A percentile compares a stretch with the other conserved stretches of the same genome.
phyloP scores from a whole-genome alignment of 2,329 filamentous ascomycete genomes.

The Apiospora aurea region DNA sequence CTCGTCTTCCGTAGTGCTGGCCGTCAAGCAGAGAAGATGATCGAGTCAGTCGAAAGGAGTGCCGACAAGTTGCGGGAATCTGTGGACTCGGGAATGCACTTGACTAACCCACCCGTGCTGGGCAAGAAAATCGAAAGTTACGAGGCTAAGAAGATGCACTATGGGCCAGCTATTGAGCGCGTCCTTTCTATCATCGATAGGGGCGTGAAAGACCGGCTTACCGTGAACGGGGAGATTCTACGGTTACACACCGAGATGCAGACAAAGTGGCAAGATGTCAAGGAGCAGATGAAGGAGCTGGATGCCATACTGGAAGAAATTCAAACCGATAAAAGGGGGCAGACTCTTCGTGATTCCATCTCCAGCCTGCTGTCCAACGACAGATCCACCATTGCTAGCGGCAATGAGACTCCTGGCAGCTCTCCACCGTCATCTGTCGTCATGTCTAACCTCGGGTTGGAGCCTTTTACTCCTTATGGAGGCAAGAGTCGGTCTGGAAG shows the following conservation, averaged over 20 bases:
- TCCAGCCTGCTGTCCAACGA: slow-evolving; percentile 91
- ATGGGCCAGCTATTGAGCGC: slow-evolving; percentile 89
- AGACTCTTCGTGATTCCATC: slow-evolving; percentile 88
- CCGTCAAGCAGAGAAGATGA: slow-evolving; percentile 93
- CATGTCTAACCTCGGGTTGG: slow-evolving; percentile 62
- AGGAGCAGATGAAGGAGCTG: slow-evolving; percentile 78
- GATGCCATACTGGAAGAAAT: slow-evolving; percentile 79
- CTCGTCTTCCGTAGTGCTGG: slow-evolving; percentile 94
- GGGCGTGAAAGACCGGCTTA: slow-evolving; percentile 93
- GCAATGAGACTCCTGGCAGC: slow-evolving; percentile 74
- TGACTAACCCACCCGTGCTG: slow-evolving; percentile 73
- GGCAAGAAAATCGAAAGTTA: slow-evolving; percentile 90
- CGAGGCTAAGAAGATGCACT: slow-evolving; percentile 93
- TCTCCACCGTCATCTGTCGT: slow-evolving; percentile 68
- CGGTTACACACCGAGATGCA: slow-evolving; percentile 86
- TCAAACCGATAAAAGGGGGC: slow-evolving; percentile 65
- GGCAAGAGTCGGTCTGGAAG: slow-evolving; percentile 58
- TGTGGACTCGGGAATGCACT: slow-evolving; percentile 75
- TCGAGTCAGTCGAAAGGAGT: slow-evolving; percentile 90
- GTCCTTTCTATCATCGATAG: slow-evolving; percentile 93
- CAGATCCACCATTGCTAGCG: slow-evolving; percentile 73
- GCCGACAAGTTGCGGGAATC: slow-evolving; percentile 82
- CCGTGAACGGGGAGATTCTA: slow-evolving; percentile 94
- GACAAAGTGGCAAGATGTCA: slow-evolving; percentile 79
- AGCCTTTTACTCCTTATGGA: slow-evolving; percentile 53